A percentile compares a stretch with the other conserved stretches of the same genome.
Conservation (phyloP, 371 early-diverging fungal species). For the Apophysomyces sp. region DNA sequence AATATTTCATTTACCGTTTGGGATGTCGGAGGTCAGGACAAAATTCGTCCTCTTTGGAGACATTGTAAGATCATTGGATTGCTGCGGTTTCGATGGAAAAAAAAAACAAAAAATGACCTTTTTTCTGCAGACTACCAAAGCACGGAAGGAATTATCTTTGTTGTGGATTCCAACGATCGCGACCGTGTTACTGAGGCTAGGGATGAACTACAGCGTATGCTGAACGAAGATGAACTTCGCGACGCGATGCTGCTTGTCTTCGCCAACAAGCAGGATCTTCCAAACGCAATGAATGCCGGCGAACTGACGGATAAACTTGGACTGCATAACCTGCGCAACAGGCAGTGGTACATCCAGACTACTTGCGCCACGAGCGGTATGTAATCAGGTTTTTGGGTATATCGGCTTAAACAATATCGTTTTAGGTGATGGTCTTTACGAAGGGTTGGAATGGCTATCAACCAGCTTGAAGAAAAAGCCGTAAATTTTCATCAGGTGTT, state of each 20-base stretch:
- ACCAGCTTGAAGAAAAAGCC: constrained; percentile 14
- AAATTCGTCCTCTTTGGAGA: constrained; percentile 22
- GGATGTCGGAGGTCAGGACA: constrained; percentile 78
- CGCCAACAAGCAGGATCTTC: constrained; percentile 93
- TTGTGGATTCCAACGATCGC: constrained; percentile 83
- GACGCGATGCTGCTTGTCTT: constrained; percentile 83
- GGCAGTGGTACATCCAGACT: constrained; percentile 87
- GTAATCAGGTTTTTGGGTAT: not conserved
- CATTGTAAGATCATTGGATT: constrained; percentile 16
- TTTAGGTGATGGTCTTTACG: constrained; percentile 79
- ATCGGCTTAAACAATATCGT: not conserved
- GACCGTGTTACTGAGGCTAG: constrained; percentile 76
- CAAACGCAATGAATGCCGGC: constrained; percentile 84
- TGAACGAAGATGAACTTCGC: constrained; percentile 84
- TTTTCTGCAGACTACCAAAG: constrained; percentile 67
- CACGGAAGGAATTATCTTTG: constrained; percentile 91
- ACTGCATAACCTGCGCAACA: constrained; percentile 70
- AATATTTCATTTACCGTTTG: constrained; percentile 93
- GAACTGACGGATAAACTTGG: constrained; percentile 84
- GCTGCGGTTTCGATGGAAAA: not conserved
- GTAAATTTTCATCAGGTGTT: not conserved
- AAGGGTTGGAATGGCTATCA: constrained; percentile 74
- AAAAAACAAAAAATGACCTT: not conserved
- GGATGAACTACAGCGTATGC: constrained; percentile 78
- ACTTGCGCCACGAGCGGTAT: constrained; percentile 84